phyloP scores from a whole-genome alignment of 2,329 filamentous ascomycete genomes.

The Tolypocladium nubicola region DNA sequence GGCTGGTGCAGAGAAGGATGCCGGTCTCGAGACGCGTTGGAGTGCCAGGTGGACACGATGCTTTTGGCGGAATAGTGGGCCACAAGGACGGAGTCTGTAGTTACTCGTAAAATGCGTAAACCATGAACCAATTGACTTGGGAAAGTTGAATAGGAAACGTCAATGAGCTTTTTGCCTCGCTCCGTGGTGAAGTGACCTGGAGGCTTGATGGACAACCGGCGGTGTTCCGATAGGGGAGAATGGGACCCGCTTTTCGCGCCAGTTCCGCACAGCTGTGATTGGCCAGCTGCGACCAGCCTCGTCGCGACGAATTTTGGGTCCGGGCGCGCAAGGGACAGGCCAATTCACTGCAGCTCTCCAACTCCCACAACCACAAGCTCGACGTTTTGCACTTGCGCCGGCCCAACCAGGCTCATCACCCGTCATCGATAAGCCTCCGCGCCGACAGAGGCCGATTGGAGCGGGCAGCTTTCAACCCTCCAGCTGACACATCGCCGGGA shows the following conservation, averaged over 20 bases:
- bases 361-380: not conserved
- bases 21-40: not conserved
- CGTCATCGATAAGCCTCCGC: not conserved
- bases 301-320: constrained; percentile 28
- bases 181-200: not conserved
- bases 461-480: not conserved
- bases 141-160: not conserved
- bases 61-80: not conserved
- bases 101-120: not conserved
- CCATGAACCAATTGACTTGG: not conserved
- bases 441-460: not conserved
- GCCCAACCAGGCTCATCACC: constrained; percentile 1
- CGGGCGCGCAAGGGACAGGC: constrained; percentile 9
- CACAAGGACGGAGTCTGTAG: not conserved
- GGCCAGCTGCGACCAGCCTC: constrained; percentile 16
- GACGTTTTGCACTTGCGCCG: constrained; percentile 3
- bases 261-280: constrained; percentile 10
- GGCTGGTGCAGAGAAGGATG: not conserved
- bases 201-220: not conserved
- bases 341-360: not conserved
- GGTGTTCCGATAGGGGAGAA: not conserved
- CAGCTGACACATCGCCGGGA: not conserved
- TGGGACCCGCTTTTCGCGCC: constrained; percentile 9
- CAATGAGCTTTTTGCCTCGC: not conserved
- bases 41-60: not conserved